Evolutionary conservation across 2,329 filamentous ascomycete species (phyloP).

Genomic region (Monosporascus sp.): DNA sequence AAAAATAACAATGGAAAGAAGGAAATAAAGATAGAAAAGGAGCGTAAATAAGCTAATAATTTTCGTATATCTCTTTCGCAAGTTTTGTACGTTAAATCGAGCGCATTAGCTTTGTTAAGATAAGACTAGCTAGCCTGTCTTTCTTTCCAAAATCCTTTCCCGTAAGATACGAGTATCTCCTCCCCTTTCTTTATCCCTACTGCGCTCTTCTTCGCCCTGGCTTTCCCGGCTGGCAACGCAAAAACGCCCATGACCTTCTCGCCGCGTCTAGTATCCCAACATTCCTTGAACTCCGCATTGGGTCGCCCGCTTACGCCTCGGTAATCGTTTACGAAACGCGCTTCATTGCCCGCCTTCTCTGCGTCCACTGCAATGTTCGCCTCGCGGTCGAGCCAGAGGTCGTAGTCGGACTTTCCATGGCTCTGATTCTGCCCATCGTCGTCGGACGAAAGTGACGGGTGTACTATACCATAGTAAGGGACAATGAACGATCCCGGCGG

Average conservation of each 20-base stretch:
- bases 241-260: slow-evolving; percentile 55
- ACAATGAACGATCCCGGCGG: slow-evolving; percentile 51
- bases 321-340: slow-evolving; percentile 63
- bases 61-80: too few relatives aligned
- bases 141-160: slow-evolving; percentile 60
- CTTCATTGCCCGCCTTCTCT: slow-evolving; percentile 54
- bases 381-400: slow-evolving; percentile 57
- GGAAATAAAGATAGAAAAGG: too few relatives aligned
- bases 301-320: slow-evolving; percentile 48
- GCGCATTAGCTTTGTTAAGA: too few relatives aligned
- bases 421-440: slow-evolving; percentile 26
- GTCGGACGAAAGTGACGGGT: slow-evolving; percentile 33
- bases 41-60: too few relatives aligned
- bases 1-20: too few relatives aligned
- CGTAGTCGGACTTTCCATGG: slow-evolving; percentile 53
- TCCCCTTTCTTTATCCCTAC: slow-evolving; percentile 50
- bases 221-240: slow-evolving; percentile 42
- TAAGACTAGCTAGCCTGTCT: slow-evolving; percentile 15
- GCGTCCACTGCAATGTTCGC: slow-evolving; percentile 57
- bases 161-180: slow-evolving; percentile 62
- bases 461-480: slow-evolving; percentile 57
- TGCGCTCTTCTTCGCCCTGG: slow-evolving; percentile 18
- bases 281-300: slow-evolving; percentile 55
- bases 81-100: too few relatives aligned
- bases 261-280: slow-evolving; percentile 47